Conservation (phyloP, 345 rosid species). For the Erucastrum elatum region DNA sequence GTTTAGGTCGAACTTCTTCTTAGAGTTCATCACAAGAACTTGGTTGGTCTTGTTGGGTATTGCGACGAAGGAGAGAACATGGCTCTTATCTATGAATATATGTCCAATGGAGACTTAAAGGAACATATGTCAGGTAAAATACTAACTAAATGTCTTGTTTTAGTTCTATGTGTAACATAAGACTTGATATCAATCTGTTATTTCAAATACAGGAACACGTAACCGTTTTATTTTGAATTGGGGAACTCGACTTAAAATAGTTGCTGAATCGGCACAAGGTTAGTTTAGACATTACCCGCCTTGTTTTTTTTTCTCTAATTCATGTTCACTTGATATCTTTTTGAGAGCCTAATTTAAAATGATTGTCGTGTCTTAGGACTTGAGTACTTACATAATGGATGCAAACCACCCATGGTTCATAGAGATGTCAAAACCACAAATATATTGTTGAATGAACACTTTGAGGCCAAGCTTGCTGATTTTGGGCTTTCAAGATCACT, state of each 20-base stretch:
- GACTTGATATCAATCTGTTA: not conserved
- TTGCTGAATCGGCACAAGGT: conserved; percentile 54
- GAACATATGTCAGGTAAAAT: conserved; percentile 37
- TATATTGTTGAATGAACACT: conserved; percentile 50
- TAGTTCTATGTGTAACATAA: not conserved
- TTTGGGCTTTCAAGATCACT: conserved; percentile 41
- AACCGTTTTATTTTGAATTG: conserved; percentile 37
- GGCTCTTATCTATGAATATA: conserved; percentile 54
- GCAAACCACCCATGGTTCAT: conserved; percentile 42
- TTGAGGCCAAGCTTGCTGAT: conserved; percentile 52
- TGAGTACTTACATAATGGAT: conserved; percentile 38
- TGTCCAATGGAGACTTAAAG: conserved; percentile 57
- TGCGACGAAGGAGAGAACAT: conserved; percentile 46
- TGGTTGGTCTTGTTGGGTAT: conserved; percentile 54
- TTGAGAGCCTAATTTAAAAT: not conserved
- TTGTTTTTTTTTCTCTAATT: not conserved
- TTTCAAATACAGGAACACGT: conserved; percentile 17
- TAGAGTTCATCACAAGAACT: conserved; percentile 48
- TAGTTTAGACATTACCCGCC: not conserved
- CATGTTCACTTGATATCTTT: not conserved
- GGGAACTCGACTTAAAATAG: conserved; percentile 48
- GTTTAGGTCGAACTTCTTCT: conserved; percentile 43
- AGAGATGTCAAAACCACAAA: conserved; percentile 38
- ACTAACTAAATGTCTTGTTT: not conserved
- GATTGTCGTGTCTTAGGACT: conserved; percentile 20